Evolutionary conservation across 192 early-diverging fungal species (phyloP), one percentile per base, ranked within the genome.

Genomic region (Podila horticola): DNA sequence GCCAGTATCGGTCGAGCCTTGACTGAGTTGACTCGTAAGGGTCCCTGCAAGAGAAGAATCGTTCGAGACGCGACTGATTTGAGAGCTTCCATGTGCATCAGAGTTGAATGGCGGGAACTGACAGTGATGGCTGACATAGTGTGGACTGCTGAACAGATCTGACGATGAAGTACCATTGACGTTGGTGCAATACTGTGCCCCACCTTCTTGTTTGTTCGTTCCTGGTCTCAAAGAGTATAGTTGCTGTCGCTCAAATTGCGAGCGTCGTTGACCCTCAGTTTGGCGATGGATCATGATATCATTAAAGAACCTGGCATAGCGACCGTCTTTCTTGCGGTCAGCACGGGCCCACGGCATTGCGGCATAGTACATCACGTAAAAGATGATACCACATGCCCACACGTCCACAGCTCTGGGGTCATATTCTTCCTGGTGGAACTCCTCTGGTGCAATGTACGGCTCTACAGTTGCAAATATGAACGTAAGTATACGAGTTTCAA

Each of bases 371-470:
- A 79, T 72, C 12, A 72, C 70, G 36, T 79, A 79, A 52, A 79
- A 72, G 0, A 79, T 72, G 58, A 79, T 64, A 1, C 76, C 76
- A 24, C 76, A 79, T 9, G 76, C 76, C 76, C 76, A 79, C 8
- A 79, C 76, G 12, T 79, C 76, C 5, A 93, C 93, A 20, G 82
- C 72, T 55, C 93, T 88, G 6, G 89, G 85, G 70, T 95, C 93
- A 71, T 94, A 95, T 59, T 94, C 92, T 12, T 82, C 76, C 29
- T 76, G 71, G 20, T 71, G 72, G 66, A 91, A 93, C 73, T 89
- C 84, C 64, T 95, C 94, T 2, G 94, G 94, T 0, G 94, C 94
- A 71, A 95, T 95, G 60, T 95, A 95, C 0, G 94, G 94, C 41
- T 93, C 94, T 79, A 77, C 12, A 20, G n/a, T 29, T 9, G 22